These are phyloP conservation scores for Apiotrichum akiyoshidainum DNA, from an alignment of 1,284 basidiomycete genomes.

Conservation along the genomic window DNA sequence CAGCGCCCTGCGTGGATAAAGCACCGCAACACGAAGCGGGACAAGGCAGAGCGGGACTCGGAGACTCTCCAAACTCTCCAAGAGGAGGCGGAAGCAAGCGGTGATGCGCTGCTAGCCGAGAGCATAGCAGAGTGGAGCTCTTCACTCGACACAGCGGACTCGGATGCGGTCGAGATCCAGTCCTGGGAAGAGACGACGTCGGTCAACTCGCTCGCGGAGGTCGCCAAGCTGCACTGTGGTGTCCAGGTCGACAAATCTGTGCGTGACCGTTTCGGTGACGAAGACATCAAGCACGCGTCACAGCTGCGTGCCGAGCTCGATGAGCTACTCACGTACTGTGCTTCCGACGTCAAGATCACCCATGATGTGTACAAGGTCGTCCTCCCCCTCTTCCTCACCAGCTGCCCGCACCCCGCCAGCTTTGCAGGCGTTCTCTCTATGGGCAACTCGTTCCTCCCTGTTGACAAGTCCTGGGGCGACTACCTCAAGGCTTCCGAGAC, in stretches of 20 bases:
- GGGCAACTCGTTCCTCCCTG: conserved; percentile 86
- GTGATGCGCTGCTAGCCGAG: conserved; percentile 51
- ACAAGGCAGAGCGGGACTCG: conserved; percentile 43
- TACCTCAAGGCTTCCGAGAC: conserved; percentile 76
- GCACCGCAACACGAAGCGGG: conserved; percentile 57
- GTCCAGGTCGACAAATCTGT: conserved; percentile 76
- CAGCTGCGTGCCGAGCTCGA: conserved; percentile 67
- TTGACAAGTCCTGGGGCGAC: conserved; percentile 81
- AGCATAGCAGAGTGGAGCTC: conserved; percentile 41
- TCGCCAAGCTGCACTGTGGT: conserved; percentile 83
- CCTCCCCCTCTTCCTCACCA: conserved; percentile 76
- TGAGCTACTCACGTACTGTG: conserved; percentile 84
- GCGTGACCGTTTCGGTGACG: conserved; percentile 67
- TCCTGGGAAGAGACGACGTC: conserved; percentile 90
- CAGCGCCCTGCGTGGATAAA: conserved; percentile 92
- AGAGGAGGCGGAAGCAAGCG: conserved; percentile 54
- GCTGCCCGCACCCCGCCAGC: conserved; percentile 89
- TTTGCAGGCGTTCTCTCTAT: conserved; percentile 89
- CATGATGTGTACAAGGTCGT: conserved; percentile 76
- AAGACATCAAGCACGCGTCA: conserved; percentile 42
- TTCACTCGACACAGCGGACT: conserved; percentile 40
- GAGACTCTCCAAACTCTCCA: conserved; percentile 48
- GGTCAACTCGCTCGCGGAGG: conserved; percentile 86
- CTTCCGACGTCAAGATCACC: conserved; percentile 78
- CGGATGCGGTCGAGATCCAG: conserved; percentile 15